phyloP scores from a whole-genome alignment of 2,329 filamentous ascomycete genomes.

The Bipolaris zeicola region DNA sequence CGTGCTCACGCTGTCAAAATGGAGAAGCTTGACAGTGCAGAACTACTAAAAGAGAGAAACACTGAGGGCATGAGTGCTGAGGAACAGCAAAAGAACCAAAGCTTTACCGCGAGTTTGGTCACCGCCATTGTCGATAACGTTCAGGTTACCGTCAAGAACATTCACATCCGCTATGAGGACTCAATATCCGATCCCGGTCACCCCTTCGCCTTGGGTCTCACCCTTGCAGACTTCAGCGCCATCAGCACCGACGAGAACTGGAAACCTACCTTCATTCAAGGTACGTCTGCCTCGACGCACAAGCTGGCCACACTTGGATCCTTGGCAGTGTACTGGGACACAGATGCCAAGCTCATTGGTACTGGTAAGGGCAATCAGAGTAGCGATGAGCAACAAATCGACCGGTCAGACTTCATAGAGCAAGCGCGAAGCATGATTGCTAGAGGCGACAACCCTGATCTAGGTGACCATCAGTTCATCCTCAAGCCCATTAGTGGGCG shows the following conservation, averaged over 20 bases:
- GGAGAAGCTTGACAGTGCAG: slow-evolving; percentile 96
- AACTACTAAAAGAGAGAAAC: slow-evolving; percentile 88
- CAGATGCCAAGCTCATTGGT: slow-evolving; percentile 82
- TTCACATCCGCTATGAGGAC: slow-evolving; percentile 97
- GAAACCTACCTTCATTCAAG: slow-evolving; percentile 95
- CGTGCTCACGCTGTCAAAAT: slow-evolving; percentile 93
- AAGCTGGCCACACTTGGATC: slow-evolving; percentile 92
- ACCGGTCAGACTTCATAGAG: slow-evolving; percentile 77
- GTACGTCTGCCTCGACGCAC: slow-evolving; percentile 80
- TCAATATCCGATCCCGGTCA: slow-evolving; percentile 93
- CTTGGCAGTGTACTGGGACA: slow-evolving; percentile 97
- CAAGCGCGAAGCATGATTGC: slow-evolving; percentile 81
- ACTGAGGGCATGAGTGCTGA: slow-evolving; percentile 93
- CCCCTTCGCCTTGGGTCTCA: slow-evolving; percentile 90
- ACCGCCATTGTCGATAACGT: slow-evolving; percentile 99
- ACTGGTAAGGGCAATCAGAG: slow-evolving; percentile 75
- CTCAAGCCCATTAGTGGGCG: slow-evolving; percentile 94
- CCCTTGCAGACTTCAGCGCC: slow-evolving; percentile 94
- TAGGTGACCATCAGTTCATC: slow-evolving; percentile 82
- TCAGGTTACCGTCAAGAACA: slow-evolving; percentile 97
- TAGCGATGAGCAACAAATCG: slow-evolving; percentile 63
- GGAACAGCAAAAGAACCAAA: slow-evolving; percentile 96
- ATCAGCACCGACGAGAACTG: slow-evolving; percentile 94
- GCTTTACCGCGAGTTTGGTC: slow-evolving; percentile 91
- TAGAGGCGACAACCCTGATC: slow-evolving; percentile 64